phyloP scores from a whole-genome alignment of 345 rosid genomes.

The Linum lewisii region DNA sequence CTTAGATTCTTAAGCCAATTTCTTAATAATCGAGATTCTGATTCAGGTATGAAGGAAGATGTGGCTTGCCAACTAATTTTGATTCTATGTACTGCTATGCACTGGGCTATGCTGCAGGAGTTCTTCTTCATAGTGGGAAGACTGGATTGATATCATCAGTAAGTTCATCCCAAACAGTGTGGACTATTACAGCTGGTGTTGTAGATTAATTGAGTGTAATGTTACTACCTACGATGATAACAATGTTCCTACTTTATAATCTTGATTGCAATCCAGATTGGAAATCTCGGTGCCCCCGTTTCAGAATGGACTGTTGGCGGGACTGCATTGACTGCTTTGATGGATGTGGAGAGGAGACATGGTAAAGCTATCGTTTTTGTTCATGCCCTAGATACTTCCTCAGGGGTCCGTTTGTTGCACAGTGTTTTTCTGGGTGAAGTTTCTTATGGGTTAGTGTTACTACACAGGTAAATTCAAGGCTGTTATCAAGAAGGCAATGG shows the following conservation, averaged over 20 bases:
- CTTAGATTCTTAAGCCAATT: background rate
- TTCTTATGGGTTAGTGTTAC: background rate
- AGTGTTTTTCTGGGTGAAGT: too few species aligned
- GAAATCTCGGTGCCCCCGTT: constrained; percentile 79
- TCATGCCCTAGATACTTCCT: background rate
- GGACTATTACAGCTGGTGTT: background rate
- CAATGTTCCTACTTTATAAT: background rate
- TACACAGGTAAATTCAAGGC: constrained; percentile 97
- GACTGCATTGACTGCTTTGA: constrained; percentile 79
- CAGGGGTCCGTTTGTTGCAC: too few species aligned
- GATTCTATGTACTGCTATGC: constrained; percentile 90
- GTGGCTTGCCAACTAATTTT: constrained; percentile 92
- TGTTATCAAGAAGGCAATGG: constrained; percentile 99
- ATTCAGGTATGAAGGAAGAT: constrained; percentile 90
- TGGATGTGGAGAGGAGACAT: constrained; percentile 99
- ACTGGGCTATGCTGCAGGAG: constrained; percentile 83
- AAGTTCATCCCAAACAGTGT: constrained; percentile 8
- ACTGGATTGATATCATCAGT: constrained; percentile 92
- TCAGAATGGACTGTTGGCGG: constrained; percentile 90
- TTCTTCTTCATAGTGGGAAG: constrained; percentile 77
- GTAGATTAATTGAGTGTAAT: background rate
- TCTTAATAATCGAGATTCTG: background rate
- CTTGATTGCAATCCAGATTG: constrained; percentile 47
- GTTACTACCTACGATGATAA: background rate
- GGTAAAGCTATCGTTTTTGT: constrained; percentile 31